Evolutionary conservation across 352 stramenopile genomes (phyloP), one percentile per base, ranked within the genome.

Genomic region (Pythium dissotocum): DNA sequence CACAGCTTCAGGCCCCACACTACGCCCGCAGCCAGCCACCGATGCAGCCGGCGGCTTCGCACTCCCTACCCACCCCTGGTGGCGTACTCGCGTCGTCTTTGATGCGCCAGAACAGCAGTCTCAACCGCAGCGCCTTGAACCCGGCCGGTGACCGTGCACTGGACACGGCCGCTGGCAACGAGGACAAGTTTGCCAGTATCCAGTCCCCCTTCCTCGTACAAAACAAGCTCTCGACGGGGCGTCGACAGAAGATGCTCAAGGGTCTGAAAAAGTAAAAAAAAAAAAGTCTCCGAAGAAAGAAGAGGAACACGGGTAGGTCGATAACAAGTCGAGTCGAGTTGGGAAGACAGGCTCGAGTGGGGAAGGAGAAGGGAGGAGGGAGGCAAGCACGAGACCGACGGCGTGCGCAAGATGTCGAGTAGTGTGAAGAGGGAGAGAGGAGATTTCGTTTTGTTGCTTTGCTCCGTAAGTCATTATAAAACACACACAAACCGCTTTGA

Each of bases 191-290:
- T 67, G 91, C 81, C 78, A 92, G 77, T 68, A 94, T 95, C 59
- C 87, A 94, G 76, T 87, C 87, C 55, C 87, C 87, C 14, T 95
- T 95, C 75, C 75, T 94, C 57, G 79, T 85, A 63, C 83, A 90
- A 72, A 93, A 91, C 76, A 95, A 95, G 70, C 80, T 95, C 44
- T 95, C 87, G 40, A 92, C 85, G 6, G 85, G 86, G 35, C 85
- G 85, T 54, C 80, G 87, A 16, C 87, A 95, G 78, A 94, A 93
- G 75, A 95, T 95, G 84, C 77, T 95, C 32, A 95, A 95, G 83
- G 85, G 87, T 14, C 74, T 95, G 52, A 94, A 92, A 74, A 95
- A 95, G 73, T 95, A 92, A 77, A 21, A 12, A 44, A 24, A 28
- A 49, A 24, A n/a, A 28, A 30, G 12, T n/a, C 59, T 28, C 9